Percentiles rank a stretch among this genome's conserved stretches.
Evolutionary conservation across 306 rosid species (phyloP).

Genomic region (Phaseolus lunatus): DNA sequence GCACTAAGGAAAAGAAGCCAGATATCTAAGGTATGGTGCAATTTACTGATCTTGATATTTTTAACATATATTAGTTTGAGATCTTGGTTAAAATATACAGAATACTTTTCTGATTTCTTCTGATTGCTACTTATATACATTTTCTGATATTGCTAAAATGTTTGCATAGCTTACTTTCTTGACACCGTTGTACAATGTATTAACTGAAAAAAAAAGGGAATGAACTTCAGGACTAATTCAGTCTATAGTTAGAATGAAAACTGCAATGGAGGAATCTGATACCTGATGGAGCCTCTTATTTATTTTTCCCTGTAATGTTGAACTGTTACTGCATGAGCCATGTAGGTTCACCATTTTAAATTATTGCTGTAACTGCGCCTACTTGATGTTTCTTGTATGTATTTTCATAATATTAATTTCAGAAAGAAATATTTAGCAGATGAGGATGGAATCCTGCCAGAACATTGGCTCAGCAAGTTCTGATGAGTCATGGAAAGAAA

Average conservation of each 20-base stretch:
- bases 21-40: slow-evolving; percentile 63
- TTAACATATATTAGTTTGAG: slow-evolving; percentile 2
- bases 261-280: neutral
- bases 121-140: neutral
- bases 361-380: neutral
- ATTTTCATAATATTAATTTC: slow-evolving; percentile 25
- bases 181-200: slow-evolving; percentile 1
- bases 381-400: slow-evolving; percentile 15
- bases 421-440: slow-evolving; percentile 55
- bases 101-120: slow-evolving; percentile 7
- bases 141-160: slow-evolving; percentile 3
- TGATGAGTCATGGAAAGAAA: slow-evolving; percentile 72
- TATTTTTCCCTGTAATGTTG: neutral
- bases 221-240: slow-evolving; percentile 13
- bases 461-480: slow-evolving; percentile 52
- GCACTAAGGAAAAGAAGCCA: slow-evolving; percentile 72
- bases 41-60: slow-evolving; percentile 24
- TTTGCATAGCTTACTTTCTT: neutral
- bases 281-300: neutral
- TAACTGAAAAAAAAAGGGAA: neutral
- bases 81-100: neutral
- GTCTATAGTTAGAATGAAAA: slow-evolving; percentile 12
- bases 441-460: slow-evolving; percentile 63
- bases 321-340: slow-evolving; percentile 4
- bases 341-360: slow-evolving; percentile 30